Conservation (phyloP, 805 yeast species). For the Candida multigemmis region DNA sequence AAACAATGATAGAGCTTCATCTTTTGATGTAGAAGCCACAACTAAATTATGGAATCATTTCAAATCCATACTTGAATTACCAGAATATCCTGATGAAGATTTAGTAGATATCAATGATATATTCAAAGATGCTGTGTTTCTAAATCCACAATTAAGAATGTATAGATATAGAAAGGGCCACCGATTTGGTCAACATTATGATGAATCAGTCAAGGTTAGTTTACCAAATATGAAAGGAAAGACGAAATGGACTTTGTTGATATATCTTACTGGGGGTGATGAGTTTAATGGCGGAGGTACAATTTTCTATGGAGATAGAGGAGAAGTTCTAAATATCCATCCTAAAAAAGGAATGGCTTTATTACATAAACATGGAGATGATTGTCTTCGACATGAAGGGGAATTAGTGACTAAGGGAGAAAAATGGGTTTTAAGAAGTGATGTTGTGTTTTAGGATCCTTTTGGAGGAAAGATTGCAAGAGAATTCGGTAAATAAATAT, state of each 20-base stretch:
- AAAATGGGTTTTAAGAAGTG: slow-evolving; percentile 59
- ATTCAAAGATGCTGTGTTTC: slow-evolving; percentile 34
- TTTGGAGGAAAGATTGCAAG: not conserved
- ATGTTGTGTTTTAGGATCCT: slow-evolving; percentile 26
- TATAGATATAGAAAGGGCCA: slow-evolving; percentile 51
- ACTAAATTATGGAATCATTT: slow-evolving; percentile 36
- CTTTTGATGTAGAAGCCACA: slow-evolving; percentile 30
- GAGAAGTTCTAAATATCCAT: slow-evolving; percentile 24
- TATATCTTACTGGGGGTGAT: slow-evolving; percentile 49
- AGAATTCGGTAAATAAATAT: not conserved
- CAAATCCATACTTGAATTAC: slow-evolving; percentile 14
- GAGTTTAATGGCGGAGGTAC: slow-evolving; percentile 56
- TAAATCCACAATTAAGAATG: slow-evolving; percentile 47
- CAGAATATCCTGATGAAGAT: slow-evolving; percentile 18
- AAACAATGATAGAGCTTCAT: slow-evolving; percentile 41
- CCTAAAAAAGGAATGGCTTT: slow-evolving; percentile 50
- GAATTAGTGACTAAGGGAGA: slow-evolving; percentile 40
- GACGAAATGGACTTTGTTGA: slow-evolving; percentile 52
- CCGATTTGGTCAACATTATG: slow-evolving; percentile 53
- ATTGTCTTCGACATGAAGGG: slow-evolving; percentile 54
- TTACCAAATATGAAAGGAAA: slow-evolving; percentile 21
- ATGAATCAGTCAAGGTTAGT: slow-evolving; percentile 39
- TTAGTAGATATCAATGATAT: slow-evolving; percentile 10
- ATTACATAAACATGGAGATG: slow-evolving; percentile 59
- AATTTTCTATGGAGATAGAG: slow-evolving; percentile 33